Evolutionary conservation across 2,329 filamentous ascomycete genomes (phyloP).

Genomic region (Spiromastix sp.): DNA sequence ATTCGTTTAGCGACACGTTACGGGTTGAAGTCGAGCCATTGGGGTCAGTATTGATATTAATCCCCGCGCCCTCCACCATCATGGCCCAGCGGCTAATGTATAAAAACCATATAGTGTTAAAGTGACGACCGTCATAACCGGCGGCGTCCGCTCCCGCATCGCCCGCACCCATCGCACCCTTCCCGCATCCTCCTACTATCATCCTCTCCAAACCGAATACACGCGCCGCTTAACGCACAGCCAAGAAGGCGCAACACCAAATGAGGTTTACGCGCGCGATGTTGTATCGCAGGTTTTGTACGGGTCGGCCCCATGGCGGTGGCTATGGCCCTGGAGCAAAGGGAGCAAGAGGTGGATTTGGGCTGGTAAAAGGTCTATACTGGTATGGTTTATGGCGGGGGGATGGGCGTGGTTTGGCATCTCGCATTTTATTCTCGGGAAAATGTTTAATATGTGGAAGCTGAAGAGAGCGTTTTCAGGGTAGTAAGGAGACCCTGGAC

Average conservation of each 20-base stretch:
- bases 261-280: conserved; percentile 42
- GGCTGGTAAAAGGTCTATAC: conserved; percentile 38
- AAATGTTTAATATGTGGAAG: conserved; percentile 43
- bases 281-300: conserved; percentile 45
- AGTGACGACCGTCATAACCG: conserved; percentile 47
- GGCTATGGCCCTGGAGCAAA: conserved; percentile 38
- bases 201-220: conserved; percentile 43
- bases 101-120: conserved; percentile 30
- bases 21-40: conserved; percentile 47
- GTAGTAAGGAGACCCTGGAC: conserved; percentile 3
- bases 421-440: conserved; percentile 30
- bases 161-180: conserved; percentile 42
- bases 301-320: conserved; percentile 35
- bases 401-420: conserved; percentile 36
- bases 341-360: conserved; percentile 31
- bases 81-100: neutral
- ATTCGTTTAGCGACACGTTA: conserved; percentile 47
- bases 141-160: conserved; percentile 50
- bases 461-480: conserved; percentile 21
- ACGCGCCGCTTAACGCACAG: conserved; percentile 41
- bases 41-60: conserved; percentile 21
- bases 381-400: conserved; percentile 41
- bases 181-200: conserved; percentile 39
- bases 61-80: neutral
- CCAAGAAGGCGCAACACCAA: conserved; percentile 43